Evolutionary conservation across 192 early-diverging fungal genomes (phyloP).

Genomic region (Entomortierella lignicola): DNA sequence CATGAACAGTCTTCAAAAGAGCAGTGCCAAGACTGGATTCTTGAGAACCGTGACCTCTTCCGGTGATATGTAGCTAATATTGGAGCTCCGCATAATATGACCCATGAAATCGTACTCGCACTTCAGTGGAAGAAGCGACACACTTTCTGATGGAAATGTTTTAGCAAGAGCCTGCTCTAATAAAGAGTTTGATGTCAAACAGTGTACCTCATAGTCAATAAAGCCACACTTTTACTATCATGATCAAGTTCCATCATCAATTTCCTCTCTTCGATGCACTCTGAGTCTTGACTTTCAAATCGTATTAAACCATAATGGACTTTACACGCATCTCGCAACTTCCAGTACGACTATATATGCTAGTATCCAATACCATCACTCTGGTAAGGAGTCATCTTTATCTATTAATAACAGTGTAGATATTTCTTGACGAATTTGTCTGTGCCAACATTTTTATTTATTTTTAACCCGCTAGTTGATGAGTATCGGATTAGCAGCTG

Average conservation of each 20-base stretch:
- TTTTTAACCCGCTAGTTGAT: slow-evolving; percentile 5
- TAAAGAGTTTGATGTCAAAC: too few species aligned
- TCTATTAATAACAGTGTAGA: background rate
- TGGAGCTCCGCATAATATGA: background rate
- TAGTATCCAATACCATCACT: slow-evolving; percentile 13
- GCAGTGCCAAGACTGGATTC: slow-evolving; percentile 70
- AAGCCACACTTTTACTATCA: too few species aligned
- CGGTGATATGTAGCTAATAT: slow-evolving; percentile 1
- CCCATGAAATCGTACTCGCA: background rate
- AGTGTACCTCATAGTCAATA: too few species aligned
- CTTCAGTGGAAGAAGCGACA: background rate
- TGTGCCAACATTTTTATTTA: background rate
- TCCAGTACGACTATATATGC: slow-evolving; percentile 27
- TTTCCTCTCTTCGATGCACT: too few species aligned
- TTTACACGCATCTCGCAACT: slow-evolving; percentile 6
- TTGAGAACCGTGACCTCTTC: slow-evolving; percentile 32
- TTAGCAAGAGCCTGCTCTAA: too few species aligned
- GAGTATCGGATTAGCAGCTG: slow-evolving; percentile 19
- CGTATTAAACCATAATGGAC: slow-evolving; percentile 17
- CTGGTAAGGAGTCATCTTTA: slow-evolving; percentile 7
- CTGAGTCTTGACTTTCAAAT: background rate
- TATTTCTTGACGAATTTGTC: background rate
- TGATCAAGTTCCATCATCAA: too few species aligned
- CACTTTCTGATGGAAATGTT: too few species aligned
- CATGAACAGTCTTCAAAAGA: slow-evolving; percentile 70